phyloP scores from a whole-genome alignment of 306 rosid genomes.

The Cicer cuneatum region DNA sequence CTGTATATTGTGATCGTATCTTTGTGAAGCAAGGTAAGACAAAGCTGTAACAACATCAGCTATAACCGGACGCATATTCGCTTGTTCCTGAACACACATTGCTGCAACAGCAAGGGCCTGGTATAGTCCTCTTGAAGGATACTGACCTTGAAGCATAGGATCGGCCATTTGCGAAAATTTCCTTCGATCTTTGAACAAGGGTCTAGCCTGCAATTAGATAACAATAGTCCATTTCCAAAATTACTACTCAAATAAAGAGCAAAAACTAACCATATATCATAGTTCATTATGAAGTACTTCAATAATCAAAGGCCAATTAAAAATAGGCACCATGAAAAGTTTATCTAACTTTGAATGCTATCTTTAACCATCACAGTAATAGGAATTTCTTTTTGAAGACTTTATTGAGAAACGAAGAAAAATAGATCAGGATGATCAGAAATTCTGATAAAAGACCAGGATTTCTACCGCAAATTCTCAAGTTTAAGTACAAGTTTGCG shows the following conservation, averaged over 20 bases:
- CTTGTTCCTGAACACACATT: constrained; percentile 98
- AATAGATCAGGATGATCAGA: no score
- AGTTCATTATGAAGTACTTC: constrained; percentile 10
- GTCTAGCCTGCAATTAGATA: constrained; percentile 73
- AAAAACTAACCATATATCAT: constrained; percentile 11
- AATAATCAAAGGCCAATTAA: background rate
- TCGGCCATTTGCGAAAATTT: constrained; percentile 92
- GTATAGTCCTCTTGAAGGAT: constrained; percentile 83
- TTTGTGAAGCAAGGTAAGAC: constrained; percentile 83
- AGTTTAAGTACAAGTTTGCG: no score
- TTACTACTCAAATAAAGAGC: constrained; percentile 23
- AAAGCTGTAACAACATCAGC: constrained; percentile 97
- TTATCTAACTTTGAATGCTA: background rate
- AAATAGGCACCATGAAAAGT: constrained; percentile 2
- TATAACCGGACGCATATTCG: constrained; percentile 85
- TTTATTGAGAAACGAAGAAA: no score
- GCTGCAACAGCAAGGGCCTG: constrained; percentile 98
- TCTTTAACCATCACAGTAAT: no score
- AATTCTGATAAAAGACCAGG: no score
- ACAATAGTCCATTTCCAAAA: constrained; percentile 29
- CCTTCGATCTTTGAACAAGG: constrained; percentile 76
- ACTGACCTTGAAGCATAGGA: constrained; percentile 87
- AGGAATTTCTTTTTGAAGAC: background rate
- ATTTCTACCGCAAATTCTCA: no score
- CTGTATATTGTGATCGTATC: constrained; percentile 57